A percentile compares a stretch with the other conserved stretches of the same genome.
These are phyloP conservation scores for Amoebophrya sp. DNA, from an alignment of 169 alveolate genomes.

Conservation along the genomic window DNA sequence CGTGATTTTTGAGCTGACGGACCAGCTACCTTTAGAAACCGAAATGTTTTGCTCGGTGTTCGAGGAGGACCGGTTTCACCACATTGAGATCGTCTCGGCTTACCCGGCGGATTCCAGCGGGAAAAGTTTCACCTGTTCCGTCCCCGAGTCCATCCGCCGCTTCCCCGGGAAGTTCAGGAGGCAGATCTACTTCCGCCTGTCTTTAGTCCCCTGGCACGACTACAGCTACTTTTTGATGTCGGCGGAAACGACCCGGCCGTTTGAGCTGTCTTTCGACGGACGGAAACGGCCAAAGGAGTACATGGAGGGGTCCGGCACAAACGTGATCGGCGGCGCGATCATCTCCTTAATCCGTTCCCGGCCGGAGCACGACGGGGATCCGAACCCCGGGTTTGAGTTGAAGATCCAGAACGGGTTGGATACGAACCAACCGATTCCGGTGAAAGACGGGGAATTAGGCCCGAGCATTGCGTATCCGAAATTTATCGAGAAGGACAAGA, in stretches of 20 bases:
- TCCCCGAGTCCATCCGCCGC: neutral
- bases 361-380: neutral
- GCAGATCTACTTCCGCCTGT: neutral
- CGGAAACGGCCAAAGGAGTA: neutral
- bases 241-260: neutral
- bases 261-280: neutral
- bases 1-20: constrained; percentile 20
- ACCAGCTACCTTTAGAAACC: neutral
- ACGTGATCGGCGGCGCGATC: neutral
- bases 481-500: neutral
- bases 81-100: neutral
- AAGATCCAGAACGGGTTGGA: neutral
- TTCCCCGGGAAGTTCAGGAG: neutral
- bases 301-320: neutral
- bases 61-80: constrained; percentile 1
- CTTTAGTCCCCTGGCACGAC: neutral
- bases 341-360: neutral
- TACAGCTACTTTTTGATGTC: constrained; percentile 20
- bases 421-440: neutral
- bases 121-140: neutral
- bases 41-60: neutral
- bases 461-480: neutral
- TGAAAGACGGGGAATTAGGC: neutral
- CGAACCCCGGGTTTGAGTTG: neutral
- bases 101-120: neutral